A percentile compares a stretch with the other conserved stretches of the same genome.
phyloP scores from a whole-genome alignment of 805 yeast species.

The Yarrowia phangngaensis region DNA sequence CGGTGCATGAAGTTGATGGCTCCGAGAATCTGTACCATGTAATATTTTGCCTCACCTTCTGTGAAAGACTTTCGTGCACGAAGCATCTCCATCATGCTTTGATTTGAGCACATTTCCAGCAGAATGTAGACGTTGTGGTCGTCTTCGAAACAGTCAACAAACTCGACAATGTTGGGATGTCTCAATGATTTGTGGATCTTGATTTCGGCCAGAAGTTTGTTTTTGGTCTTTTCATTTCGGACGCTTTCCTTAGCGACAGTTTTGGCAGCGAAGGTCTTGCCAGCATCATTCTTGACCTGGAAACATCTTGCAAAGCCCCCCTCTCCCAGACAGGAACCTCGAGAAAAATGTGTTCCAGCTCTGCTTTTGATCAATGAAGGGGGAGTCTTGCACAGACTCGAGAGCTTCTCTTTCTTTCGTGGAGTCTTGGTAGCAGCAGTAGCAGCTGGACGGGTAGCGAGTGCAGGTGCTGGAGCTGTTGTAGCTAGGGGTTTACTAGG shows the following conservation, averaged over 20 bases:
- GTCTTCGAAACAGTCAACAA: constrained; percentile 95
- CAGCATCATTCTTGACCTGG: constrained; percentile 88
- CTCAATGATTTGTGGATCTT: constrained; percentile 87
- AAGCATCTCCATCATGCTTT: constrained; percentile 87
- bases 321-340: constrained; percentile 90
- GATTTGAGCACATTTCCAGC: constrained; percentile 92
- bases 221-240: constrained; percentile 82
- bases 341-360: constrained; percentile 79
- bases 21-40: constrained; percentile 88
- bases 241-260: constrained; percentile 96
- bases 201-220: constrained; percentile 77
- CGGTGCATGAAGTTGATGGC: constrained; percentile 91
- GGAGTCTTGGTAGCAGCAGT: constrained; percentile 17
- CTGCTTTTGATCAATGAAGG: constrained; percentile 88
- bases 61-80: constrained; percentile 77
- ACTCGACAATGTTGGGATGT: constrained; percentile 87
- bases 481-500: neutral
- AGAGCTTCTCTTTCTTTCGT: constrained; percentile 75
- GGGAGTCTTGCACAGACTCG: constrained; percentile 92
- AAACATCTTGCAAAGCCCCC: constrained; percentile 99
- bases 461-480: neutral
- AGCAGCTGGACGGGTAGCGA: neutral
- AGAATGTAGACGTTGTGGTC: constrained; percentile 89
- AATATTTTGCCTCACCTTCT: constrained; percentile 87
- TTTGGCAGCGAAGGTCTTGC: constrained; percentile 88